Base-by-base conservation (phyloP, 2,329 filamentous ascomycete species). In the Alternaria incomplexa region DNA sequence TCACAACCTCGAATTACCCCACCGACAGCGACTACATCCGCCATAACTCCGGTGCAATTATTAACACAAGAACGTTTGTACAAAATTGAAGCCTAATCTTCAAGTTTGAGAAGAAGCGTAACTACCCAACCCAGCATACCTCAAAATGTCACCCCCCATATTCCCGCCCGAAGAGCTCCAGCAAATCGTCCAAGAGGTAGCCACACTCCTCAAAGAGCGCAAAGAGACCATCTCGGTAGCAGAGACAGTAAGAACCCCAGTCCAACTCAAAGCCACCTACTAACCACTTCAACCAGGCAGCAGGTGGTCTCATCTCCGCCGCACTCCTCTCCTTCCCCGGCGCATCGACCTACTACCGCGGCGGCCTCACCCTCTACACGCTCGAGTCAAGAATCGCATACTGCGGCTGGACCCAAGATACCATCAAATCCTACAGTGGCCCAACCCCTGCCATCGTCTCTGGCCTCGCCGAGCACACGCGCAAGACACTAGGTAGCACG, bases 351-450 rank as follows among this genome's bases (percentile, higher is more conserved):
- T 83, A 87, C 74, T 90, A 88, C 81, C 84, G 84, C 66, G 88
- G 88, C 58, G 88, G 88, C n/a, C 77, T 89, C 32, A 90, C 87
- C 0, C 81, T 89, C 45, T 89, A 89, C 80, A 89, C 87, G 1
- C 82, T 89, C 22, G 83, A 85, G 63, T 87, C 85, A 3, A 84
- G 87, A 61, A 80, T 88, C 58, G 83, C 85, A 30, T 89, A 85
- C 73, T 87, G 85, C 0, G 88, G 88, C 51, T 90, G 88, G 88
- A 89, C 86, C 0, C 77, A 84, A 54, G 83, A 83, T 6, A 77
- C 81, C 47, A 80, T 86, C n/a, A 80, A 82, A 20, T 70, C 69
- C 56, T 90, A 90, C 77, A 78, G 77, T n/a, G 88, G 88, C 0
- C 88, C 88, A 0, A 89, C 86, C 1, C 83, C 86, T 0, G 82